Evolutionary conservation across 495 filamentous ascomycete genomes (phyloP).

Genomic region (Patellaria atrata): DNA sequence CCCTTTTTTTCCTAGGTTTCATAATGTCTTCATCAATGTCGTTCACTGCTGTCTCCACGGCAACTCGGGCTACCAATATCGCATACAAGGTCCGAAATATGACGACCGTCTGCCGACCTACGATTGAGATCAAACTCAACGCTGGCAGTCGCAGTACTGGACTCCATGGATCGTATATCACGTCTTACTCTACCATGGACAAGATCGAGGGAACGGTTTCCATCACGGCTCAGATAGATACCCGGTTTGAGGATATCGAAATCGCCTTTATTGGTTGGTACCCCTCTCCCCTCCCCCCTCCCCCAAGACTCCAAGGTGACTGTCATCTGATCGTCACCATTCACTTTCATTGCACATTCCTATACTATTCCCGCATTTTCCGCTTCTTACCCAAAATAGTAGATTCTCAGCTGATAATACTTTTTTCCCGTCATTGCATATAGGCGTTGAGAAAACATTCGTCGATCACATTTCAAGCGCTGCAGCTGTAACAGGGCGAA

Average conservation of each 20-base stretch:
- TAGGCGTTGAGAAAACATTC: slow-evolving; percentile 36
- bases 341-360: neutral
- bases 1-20: too few species aligned
- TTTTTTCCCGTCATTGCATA: too few species aligned
- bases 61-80: too few species aligned
- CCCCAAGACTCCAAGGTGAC: too few species aligned
- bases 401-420: neutral
- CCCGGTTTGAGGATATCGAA: slow-evolving; percentile 62
- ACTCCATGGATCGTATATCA: slow-evolving; percentile 26
- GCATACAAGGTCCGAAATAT: slow-evolving; percentile 17
- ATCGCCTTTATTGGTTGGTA: slow-evolving; percentile 63
- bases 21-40: too few species aligned
- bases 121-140: slow-evolving; percentile 26
- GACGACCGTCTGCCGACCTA: slow-evolving; percentile 15
- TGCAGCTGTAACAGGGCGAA: slow-evolving; percentile 33
- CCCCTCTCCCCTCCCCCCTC: neutral
- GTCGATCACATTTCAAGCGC: slow-evolving; percentile 36
- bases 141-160: slow-evolving; percentile 20
- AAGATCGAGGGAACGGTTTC: slow-evolving; percentile 42
- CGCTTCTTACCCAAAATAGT: neutral
- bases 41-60: too few species aligned
- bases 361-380: neutral
- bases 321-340: neutral
- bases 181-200: slow-evolving; percentile 45
- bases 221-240: slow-evolving; percentile 48